Conservation (phyloP, 768 basidiomycete genomes). For the Gautieria morchelliformis region DNA sequence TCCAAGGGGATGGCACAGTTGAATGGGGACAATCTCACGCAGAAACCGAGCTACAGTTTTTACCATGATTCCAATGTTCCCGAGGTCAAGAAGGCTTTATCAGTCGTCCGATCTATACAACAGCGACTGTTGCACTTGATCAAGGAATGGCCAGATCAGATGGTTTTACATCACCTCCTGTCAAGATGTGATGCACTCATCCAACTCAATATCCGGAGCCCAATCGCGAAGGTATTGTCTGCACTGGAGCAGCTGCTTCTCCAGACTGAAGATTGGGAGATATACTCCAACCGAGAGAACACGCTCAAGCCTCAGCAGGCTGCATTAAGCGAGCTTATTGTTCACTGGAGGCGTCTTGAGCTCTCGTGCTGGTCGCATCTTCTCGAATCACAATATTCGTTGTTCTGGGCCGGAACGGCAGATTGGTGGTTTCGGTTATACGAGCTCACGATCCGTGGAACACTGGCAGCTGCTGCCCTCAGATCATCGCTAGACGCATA, state of each 20-base stretch:
- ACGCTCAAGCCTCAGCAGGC: constrained; percentile 61
- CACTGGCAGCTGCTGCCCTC: constrained; percentile 33
- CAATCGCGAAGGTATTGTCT: constrained; percentile 75
- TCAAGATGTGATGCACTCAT: constrained; percentile 62
- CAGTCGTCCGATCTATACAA: constrained; percentile 41
- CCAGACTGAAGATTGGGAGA: constrained; percentile 94
- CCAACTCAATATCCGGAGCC: constrained; percentile 48
- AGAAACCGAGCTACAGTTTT: constrained; percentile 48
- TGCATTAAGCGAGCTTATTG: constrained; percentile 58
- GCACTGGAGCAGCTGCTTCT: constrained; percentile 76
- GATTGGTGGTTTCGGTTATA: constrained; percentile 93
- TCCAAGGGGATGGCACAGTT: constrained; percentile 2
- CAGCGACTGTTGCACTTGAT: constrained; percentile 46
- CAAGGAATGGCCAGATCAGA: constrained; percentile 92
- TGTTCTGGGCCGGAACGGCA: constrained; percentile 31
- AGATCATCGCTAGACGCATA: constrained; percentile 36
- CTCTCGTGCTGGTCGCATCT: constrained; percentile 79
- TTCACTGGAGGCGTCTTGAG: constrained; percentile 87
- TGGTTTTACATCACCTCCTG: constrained; percentile 82
- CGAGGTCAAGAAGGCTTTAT: constrained; percentile 55
- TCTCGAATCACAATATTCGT: constrained; percentile 56
- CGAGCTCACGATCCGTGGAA: constrained; percentile 61
- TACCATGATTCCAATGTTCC: constrained; percentile 69
- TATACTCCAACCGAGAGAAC: constrained; percentile 88
- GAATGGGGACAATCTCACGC: constrained; percentile 8